phyloP scores from a whole-genome alignment of 2,329 filamentous ascomycete species.

The Boeremia lycopersici region DNA sequence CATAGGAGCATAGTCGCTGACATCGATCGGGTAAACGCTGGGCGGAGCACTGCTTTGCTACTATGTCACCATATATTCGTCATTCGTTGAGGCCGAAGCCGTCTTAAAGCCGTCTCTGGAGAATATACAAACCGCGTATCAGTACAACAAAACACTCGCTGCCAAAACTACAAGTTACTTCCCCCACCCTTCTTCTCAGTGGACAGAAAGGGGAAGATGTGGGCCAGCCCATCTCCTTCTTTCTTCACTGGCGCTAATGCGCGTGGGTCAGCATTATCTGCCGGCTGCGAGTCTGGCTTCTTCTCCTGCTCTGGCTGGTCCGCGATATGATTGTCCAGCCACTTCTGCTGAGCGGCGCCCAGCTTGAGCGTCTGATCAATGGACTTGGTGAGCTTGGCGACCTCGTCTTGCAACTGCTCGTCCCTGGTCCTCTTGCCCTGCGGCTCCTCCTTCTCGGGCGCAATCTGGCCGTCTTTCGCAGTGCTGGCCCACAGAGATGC shows the following conservation, averaged over 20 bases:
- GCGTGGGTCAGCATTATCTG: neutral
- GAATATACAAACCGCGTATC: too few relatives aligned
- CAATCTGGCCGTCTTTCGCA: constrained; percentile 54
- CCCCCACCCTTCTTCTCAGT: neutral
- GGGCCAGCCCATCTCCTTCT: constrained; percentile 11
- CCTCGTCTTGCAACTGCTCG: constrained; percentile 62
- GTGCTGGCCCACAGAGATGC: constrained; percentile 74
- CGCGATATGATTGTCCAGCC: constrained; percentile 42
- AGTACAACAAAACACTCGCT: too few relatives aligned
- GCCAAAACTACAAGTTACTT: neutral
- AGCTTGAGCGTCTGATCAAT: constrained; percentile 60
- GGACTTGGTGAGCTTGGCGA: constrained; percentile 63
- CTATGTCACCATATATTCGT: too few relatives aligned
- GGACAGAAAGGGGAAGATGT: constrained; percentile 27
- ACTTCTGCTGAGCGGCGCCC: constrained; percentile 36
- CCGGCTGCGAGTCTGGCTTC: neutral
- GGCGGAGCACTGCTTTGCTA: too few relatives aligned
- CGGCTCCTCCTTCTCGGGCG: constrained; percentile 48
- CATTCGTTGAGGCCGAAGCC: too few relatives aligned
- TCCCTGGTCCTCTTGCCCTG: constrained; percentile 56
- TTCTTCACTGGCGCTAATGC: neutral
- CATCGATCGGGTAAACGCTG: too few relatives aligned
- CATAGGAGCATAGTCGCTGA: too few relatives aligned
- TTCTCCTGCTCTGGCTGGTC: constrained; percentile 20
- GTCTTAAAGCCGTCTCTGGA: too few relatives aligned